Evolutionary conservation across 768 basidiomycete genomes (phyloP), one percentile per base, ranked within the genome.

Genomic region (Termitomyces sp.): DNA sequence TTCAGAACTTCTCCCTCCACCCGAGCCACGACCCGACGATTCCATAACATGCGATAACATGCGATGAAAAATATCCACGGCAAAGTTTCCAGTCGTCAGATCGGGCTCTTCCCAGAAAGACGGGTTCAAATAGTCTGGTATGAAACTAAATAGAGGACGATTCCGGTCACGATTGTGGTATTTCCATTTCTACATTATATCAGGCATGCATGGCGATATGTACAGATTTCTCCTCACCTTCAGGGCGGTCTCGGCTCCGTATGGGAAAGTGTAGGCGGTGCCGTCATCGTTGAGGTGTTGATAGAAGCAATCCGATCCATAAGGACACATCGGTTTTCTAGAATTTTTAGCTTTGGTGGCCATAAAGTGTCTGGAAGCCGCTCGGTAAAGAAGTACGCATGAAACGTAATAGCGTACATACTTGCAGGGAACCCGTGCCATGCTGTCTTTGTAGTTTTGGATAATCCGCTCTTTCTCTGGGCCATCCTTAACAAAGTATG

Each of bases 281-380:
- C 89, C 90, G 60, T 91, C 89, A 0, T 72, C 69, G 24, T 85
- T 84, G 47, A 71, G 60, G 64, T 93, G 90, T 61, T 82, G 78
- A 64, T 90, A 93, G 66, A 93, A 90, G 65, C 90, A 93, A 56
- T 92, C 90, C 46, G 75, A 74, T 42, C 90, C 90, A 60, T 88
- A 93, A 0, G 88, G 90, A 68, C 90, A 93, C 51, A 78, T 78
- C 0, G 84, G 83, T 45, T 71, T 74, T 15, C 63, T 62, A 8
- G 68, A 64, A 50, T 68, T 63, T 44, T 69, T 67, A 8, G 67
- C 65, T 38, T 71, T 71, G 3, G 87, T 83, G 42, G 73, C 65
- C 56, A 78, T 71, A 66, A 90, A 90, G 63, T 88, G 83, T 50
- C 87, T 89, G 53, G 26, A 47, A 40, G 22, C 30, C 14, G 26